These are phyloP conservation scores for Cercospora brassicicola DNA, from an alignment of 2,329 filamentous ascomycete species.

Conservation along the genomic window DNA sequence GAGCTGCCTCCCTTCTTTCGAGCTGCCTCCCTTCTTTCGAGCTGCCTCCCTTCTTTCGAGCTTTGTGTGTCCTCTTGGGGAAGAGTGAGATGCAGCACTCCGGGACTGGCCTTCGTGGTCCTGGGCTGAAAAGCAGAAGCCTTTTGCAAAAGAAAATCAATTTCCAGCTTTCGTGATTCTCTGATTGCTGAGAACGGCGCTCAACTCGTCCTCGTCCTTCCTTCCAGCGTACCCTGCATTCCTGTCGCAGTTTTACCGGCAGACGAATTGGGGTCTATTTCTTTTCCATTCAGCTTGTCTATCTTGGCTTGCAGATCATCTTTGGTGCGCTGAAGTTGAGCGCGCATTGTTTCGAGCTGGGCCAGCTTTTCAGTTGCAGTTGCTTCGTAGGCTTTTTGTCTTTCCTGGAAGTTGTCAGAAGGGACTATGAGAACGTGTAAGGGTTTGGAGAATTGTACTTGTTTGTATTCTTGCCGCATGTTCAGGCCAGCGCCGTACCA, in stretches of 20 bases:
- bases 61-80: too few relatives aligned
- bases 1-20: too few relatives aligned
- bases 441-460: conserved; percentile 44
- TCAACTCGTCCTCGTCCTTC: conserved; percentile 6
- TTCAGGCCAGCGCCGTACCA: conserved; percentile 63
- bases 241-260: background rate
- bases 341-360: conserved; percentile 53
- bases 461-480: conserved; percentile 51
- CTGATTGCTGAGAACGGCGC: too few relatives aligned
- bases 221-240: conserved; percentile 9
- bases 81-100: too few relatives aligned
- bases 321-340: conserved; percentile 54
- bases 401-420: conserved; percentile 44
- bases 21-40: too few relatives aligned
- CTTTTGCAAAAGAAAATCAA: too few relatives aligned
- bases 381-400: conserved; percentile 46
- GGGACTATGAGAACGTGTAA: background rate
- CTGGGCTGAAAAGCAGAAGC: too few relatives aligned
- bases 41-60: too few relatives aligned
- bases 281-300: conserved; percentile 48
- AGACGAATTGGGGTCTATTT: background rate
- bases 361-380: conserved; percentile 57
- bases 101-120: too few relatives aligned
- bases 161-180: too few relatives aligned
- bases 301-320: conserved; percentile 59